Base-by-base conservation (phyloP, 305 asterid species). In the Solanum hybrid region DNA sequence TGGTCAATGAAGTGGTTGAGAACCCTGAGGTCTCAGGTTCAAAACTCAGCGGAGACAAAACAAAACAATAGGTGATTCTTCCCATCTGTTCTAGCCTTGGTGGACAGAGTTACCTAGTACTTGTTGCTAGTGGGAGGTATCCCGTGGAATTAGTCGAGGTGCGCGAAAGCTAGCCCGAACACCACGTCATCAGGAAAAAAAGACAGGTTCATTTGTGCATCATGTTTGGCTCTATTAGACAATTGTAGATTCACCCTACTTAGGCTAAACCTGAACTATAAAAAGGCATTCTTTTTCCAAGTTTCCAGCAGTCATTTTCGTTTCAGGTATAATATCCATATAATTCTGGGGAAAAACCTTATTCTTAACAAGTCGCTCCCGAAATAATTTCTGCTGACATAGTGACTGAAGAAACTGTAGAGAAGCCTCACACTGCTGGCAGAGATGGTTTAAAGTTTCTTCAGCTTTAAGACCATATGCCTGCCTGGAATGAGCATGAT, bases 341-440 rank as follows among this genome's bases (percentile, higher is more conserved):
- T 29, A 88, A 77, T 76, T 88, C 24, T 86, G 69, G 89, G 87
- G 90, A 82, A 81, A 92, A 89, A 98, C 99, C 99, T 98, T 96
- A 91, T 97, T 97, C 94, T 95, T 95, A 86, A 98, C 97, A 89
- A 97, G 92, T 87, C 96, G 94, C 91, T 98, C 99, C 69, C 97
- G 94, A 92, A 98, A 96, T 88, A 92, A 89, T 91, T 97, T 97
- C 89, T 97, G 99, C 90, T 97, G 98, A 92, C 98, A 97, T 88
- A 96, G 90, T 80, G 95, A 96, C 92, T 95, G 97, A 89, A 98
- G 96, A 92, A 98, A 96, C 90, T 95, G 98, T 89, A 98, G 93
- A 89, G 99, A 97, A 83, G 98, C 96, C 92, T 97, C 99, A 42
- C 99, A 97, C 92, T 97, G 99, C 93, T 97, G 99, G 96, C 97